Evolutionary conservation across 768 basidiomycete genomes (phyloP), one percentile per base, ranked within the genome.

Genomic region (Lyophyllum atratum): DNA sequence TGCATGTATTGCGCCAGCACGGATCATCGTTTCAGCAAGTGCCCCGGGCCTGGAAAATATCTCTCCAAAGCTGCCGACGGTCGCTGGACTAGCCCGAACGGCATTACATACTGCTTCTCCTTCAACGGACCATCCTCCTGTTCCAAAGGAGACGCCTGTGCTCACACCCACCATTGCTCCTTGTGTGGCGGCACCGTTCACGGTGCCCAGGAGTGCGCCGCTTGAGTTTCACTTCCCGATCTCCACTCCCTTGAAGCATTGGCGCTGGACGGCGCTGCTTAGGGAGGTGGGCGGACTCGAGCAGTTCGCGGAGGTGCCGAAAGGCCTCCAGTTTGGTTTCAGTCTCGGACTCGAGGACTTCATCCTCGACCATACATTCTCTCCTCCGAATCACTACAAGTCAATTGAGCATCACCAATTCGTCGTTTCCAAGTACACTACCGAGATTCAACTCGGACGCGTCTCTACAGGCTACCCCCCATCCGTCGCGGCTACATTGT

Each of bases 221-320:
- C 11, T 2, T 59, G 45, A 49, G 2, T 9, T 28, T 0, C 56
- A 59, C 26, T 55, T 61, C 4, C 63, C 60, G 0, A 55, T 70
- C 15, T 26, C 58, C 15, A 70, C 66, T 21, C 60, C 60, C 1
- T 58, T 65, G 7, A 39, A 19, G 6, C 59, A 56, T 44, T 33
- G 37, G 6, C 43, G 33, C 12, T 69, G 67, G 63, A 39, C 42
- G 4, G 21, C 21, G 4, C 11, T 43, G 42, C 46, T 48, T 26
- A 10, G 14, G 5, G 52, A 54, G 12, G 40, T 31, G 2, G 52
- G 43, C 17, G 4, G 14, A 12, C 43, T 46, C 1, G 21, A 45
- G 0, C 26, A 45, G 26, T 54, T 45, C 19, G 15, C 8, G 2
- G 52, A 54, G 11, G 33, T 54, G 21, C 52, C 19, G n/a, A 33